Conservation (phyloP, 2,329 filamentous ascomycete species). For the Piedraia hortae region DNA sequence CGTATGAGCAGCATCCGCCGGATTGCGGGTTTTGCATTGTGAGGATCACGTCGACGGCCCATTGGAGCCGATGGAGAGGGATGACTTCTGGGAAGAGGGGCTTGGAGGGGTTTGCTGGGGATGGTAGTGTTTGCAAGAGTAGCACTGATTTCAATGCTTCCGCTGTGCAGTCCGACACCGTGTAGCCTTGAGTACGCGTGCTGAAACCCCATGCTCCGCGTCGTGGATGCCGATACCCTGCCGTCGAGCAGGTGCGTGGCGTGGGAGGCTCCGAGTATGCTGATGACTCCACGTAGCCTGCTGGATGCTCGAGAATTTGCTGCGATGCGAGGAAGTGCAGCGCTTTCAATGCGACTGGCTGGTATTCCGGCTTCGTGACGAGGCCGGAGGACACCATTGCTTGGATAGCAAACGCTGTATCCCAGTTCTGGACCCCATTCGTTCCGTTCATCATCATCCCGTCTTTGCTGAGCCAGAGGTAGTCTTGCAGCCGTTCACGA, state of each 20-base stretch:
- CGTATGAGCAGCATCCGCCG: conserved; percentile 76
- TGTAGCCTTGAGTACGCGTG: conserved; percentile 76
- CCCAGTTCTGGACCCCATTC: conserved; percentile 95
- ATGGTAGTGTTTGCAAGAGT: conserved; percentile 50
- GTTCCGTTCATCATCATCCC: conserved; percentile 91
- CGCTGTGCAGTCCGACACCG: conserved; percentile 79
- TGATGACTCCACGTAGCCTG: conserved; percentile 40
- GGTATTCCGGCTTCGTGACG: conserved; percentile 48
- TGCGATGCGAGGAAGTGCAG: conserved; percentile 70
- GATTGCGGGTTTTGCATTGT: conserved; percentile 74
- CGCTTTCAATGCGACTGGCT: conserved; percentile 56
- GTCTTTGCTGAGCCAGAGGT: conserved; percentile 71
- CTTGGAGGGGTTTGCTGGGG: conserved; percentile 9
- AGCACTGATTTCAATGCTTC: conserved; percentile 75
- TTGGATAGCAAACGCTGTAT: conserved; percentile 75
- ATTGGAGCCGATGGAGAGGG: conserved; percentile 50
- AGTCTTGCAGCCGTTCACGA: conserved; percentile 57
- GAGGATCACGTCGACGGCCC: conserved; percentile 71
- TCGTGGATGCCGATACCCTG: conserved; percentile 52
- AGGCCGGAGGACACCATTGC: conserved; percentile 54
- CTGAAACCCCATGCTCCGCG: conserved; percentile 95
- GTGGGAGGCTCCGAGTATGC: conserved; percentile 11
- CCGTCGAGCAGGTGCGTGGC: conserved; percentile 7
- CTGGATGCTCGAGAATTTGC: conserved; percentile 63
- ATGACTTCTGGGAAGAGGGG: conserved; percentile 39